These are phyloP conservation scores for rapeseed (Brassica napus) DNA, from an alignment of 345 rosid genomes.

Conservation along the genomic window Da-Ae NC_063448.1:3565501-3566000, in stretches of 20 bases:
- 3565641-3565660: constrained; percentile 64
- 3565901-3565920: constrained; percentile 22
- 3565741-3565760: constrained; percentile 8
- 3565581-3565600: constrained; percentile 64
- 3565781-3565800: background rate
- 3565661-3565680: constrained; percentile 77
- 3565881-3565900: constrained; percentile 17
- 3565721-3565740: constrained; percentile 32
- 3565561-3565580: constrained; percentile 75
- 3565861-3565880: constrained; percentile 25
- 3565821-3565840: constrained; percentile 12
- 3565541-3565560: constrained; percentile 48
- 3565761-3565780: background rate
- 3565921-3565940: background rate
- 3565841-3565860: constrained; percentile 28
- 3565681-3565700: constrained; percentile 70
- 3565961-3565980: background rate
- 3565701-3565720: constrained; percentile 62
- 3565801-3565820: constrained; percentile 22
- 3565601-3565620: constrained; percentile 77
- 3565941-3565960: background rate
- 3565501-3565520: constrained; percentile 92
- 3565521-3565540: constrained; percentile 56
- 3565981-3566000: no score
- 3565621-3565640: constrained; percentile 85